Base-by-base conservation (phyloP, 441 rosid genomes). In the Euphorbia schlechtendalii region DNA sequence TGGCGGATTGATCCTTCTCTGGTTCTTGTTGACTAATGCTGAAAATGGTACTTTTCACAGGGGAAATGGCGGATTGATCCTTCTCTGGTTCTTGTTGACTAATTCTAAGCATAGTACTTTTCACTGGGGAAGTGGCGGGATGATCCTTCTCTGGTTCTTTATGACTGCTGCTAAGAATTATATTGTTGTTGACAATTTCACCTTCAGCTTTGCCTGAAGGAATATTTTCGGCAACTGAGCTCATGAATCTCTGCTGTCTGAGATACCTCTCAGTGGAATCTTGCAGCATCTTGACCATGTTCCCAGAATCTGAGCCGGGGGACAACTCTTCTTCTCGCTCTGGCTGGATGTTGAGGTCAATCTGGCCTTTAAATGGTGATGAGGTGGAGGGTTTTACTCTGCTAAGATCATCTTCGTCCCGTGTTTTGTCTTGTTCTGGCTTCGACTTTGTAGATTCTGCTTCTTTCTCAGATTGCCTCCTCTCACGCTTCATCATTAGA, bases 291-390 rank as follows among this genome's bases (percentile, higher is more conserved):
- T 68, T 82, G 68, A 72, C 76, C 81, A 74, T 70, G 67, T 71
- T 61, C 43, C 77, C 78, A 52, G 83, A 69, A 69, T 86, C 84
- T 0, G 87, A 78, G 66, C 80, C 77, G 32, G 89, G 88, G 3
- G 87, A 80, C 5, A 77, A 63, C 69, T 89, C 98, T 65, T 86
- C 99, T 59, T 94, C 97, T 56, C 86, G 73, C 83, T 88, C 95
- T 18, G 99, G 99, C 74, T 85, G 89, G 73, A 86, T 89, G 73
- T 92, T 94, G 69, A 94, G 82, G 76, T 94, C 98, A 30, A 94
- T 84, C 74, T 84, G 91, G 59, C 86, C 84, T 77, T 84, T 92
- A 60, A 83, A 85, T 58, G 89, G 85, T 3, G 48, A 61, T 3
- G 48, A 61, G 71, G 51, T n/a, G 0, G 84, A 76, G 49, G 83